These are phyloP conservation scores for Penstemon newberryi DNA, from an alignment of 257 asterid genomes.

Conservation along the genomic window DNA sequence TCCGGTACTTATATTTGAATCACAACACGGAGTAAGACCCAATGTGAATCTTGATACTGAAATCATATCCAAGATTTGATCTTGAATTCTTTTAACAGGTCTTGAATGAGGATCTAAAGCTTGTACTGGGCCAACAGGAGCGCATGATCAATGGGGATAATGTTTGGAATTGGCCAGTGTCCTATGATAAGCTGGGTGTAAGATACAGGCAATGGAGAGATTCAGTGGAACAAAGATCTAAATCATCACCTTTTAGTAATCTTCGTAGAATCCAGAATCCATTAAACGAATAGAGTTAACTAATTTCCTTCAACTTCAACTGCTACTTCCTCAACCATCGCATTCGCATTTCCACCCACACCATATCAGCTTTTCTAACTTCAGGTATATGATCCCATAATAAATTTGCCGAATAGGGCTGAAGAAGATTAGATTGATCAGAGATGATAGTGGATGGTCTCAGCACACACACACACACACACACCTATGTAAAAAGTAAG, in stretches of 20 bases:
- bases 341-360: not conserved
- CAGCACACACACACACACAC: slow-evolving; percentile 8
- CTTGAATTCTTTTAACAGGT: slow-evolving; percentile 43
- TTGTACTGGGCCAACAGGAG: slow-evolving; percentile 80
- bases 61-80: not conserved
- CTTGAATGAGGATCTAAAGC: slow-evolving; percentile 79
- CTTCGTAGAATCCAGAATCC: no score
- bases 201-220: slow-evolving; percentile 86
- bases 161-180: slow-evolving; percentile 74
- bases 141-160: slow-evolving; percentile 74
- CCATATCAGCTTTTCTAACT: no score
- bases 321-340: slow-evolving; percentile 27
- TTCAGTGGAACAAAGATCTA: slow-evolving; percentile 58
- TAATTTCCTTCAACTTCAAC: not conserved
- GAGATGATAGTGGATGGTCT: slow-evolving; percentile 32
- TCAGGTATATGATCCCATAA: no score
- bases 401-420: slow-evolving; percentile 4
- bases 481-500: slow-evolving; percentile 31
- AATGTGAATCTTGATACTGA: no score
- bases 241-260: slow-evolving; percentile 13
- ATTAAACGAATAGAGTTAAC: slow-evolving; percentile 2
- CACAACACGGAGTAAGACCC: no score
- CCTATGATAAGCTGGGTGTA: slow-evolving; percentile 83
- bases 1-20: no score
- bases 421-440: slow-evolving; percentile 23